Evolutionary conservation across 1,284 basidiomycete genomes (phyloP), one percentile per base, ranked within the genome.

Genomic region (Malassezia brasiliensis): DNA sequence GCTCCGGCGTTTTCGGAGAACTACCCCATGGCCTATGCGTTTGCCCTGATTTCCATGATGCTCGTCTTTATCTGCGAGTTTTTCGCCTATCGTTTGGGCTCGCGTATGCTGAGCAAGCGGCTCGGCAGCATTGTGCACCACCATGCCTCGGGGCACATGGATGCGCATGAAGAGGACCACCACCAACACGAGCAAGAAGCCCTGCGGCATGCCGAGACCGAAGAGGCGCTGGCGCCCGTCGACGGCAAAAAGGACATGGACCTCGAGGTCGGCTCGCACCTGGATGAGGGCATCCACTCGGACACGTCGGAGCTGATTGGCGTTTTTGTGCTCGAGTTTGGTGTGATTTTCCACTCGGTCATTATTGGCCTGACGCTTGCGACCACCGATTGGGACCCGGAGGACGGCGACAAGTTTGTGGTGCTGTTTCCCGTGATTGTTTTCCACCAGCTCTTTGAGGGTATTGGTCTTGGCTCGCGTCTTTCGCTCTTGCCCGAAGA

Each of bases 281-380:
- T 35, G 1, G 12, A 47, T 15, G 20, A 44, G 9, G 50, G 37
- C 34, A 34, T 2, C 0, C 12, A 20, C 19, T 20, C 10, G 17
- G 37, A n/a, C 0, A 41, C 80, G 0, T 83, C 87, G 1, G 89
- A 96, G 75, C 79, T 94, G 46, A 79, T 96, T 42, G 90, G 90
- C 19, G 80, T 90, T 40, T 83, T 81, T 39, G 89, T 91, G 60
- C 79, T 93, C 56, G 89, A 83, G 74, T 93, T 96, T 67, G 94
- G 93, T 67, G 88, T 96, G 46, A 77, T 91, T 12, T 79, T 98
- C 59, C 90, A 94, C 46, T 75, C 76, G 68, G 72, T 96, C 39
- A 81, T 98, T 63, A 90, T 98, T 65, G 93, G 93, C 1, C 78
- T 98, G 22, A 96, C 93, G 0, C 83, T 98, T 44, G 90, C 90